Evolutionary conservation across 495 filamentous ascomycete genomes (phyloP).

Genomic region (Stereocaulon alpinum): DNA sequence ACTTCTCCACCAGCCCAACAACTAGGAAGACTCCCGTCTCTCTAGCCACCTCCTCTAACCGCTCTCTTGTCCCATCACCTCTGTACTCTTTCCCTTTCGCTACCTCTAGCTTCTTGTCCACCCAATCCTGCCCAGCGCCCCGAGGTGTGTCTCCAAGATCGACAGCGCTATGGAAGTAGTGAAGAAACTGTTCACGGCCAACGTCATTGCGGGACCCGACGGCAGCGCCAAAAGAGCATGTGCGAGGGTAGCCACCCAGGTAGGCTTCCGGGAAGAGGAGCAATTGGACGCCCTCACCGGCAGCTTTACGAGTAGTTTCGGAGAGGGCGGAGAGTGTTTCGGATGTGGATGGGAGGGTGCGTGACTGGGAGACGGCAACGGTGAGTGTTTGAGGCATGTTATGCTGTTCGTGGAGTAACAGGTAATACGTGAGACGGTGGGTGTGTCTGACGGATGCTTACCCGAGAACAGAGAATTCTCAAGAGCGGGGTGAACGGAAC

Average conservation of each 20-base stretch:
- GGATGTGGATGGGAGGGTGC: slow-evolving; percentile 51
- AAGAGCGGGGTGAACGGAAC: slow-evolving; percentile 2
- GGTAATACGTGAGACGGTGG: background rate
- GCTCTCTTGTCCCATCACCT: slow-evolving; percentile 81
- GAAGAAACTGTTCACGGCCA: slow-evolving; percentile 75
- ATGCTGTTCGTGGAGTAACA: background rate
- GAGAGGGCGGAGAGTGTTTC: slow-evolving; percentile 58
- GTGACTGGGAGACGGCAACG: slow-evolving; percentile 68
- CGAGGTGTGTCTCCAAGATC: slow-evolving; percentile 79
- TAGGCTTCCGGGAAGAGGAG: slow-evolving; percentile 91
- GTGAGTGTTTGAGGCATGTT: slow-evolving; percentile 38
- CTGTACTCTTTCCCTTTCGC: slow-evolving; percentile 39
- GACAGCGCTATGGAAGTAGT: slow-evolving; percentile 67
- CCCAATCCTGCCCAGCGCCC: slow-evolving; percentile 66
- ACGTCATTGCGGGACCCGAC: slow-evolving; percentile 56
- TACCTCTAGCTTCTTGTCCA: slow-evolving; percentile 48
- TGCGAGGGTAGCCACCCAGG: slow-evolving; percentile 84
- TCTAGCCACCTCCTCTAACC: slow-evolving; percentile 59
- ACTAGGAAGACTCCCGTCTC: slow-evolving; percentile 74
- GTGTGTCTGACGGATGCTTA: background rate
- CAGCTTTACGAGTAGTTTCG: slow-evolving; percentile 38
- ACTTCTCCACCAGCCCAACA: slow-evolving; percentile 66
- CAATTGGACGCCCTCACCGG: slow-evolving; percentile 51
- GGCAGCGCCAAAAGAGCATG: slow-evolving; percentile 63
- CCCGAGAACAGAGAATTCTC: background rate